Evolutionary conservation across 495 filamentous ascomycete species (phyloP).

Genomic region (Annulohypoxylon stygium): DNA sequence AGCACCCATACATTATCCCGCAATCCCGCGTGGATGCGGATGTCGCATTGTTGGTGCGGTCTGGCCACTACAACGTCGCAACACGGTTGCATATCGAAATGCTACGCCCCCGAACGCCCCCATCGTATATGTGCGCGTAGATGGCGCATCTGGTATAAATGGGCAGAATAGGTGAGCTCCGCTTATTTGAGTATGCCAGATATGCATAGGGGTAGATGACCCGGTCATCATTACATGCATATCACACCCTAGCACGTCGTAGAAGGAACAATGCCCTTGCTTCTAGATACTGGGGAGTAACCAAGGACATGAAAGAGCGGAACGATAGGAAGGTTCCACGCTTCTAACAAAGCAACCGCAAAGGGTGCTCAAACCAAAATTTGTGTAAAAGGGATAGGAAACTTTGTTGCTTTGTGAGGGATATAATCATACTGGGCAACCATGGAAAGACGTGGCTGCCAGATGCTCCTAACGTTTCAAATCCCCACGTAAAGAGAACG

Average conservation of each 20-base stretch:
- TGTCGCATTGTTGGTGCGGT: background rate
- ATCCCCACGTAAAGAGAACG: background rate
- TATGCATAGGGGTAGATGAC: no score
- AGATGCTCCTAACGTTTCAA: background rate
- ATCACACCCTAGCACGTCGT: conserved; percentile 22
- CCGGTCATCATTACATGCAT: conserved; percentile 6
- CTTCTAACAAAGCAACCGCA: conserved; percentile 17
- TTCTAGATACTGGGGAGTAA: conserved; percentile 18
- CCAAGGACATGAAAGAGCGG: conserved; percentile 28
- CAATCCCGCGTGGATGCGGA: background rate
- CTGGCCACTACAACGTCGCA: background rate
- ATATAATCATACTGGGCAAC: conserved; percentile 16
- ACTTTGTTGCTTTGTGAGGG: conserved; percentile 20
- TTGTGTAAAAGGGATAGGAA: conserved; percentile 16
- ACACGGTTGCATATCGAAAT: conserved; percentile 3
- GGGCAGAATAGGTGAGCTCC: background rate
- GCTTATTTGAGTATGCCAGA: background rate
- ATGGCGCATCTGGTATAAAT: background rate
- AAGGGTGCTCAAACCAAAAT: conserved; percentile 23
- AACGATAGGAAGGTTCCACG: background rate
- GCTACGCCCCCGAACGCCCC: background rate
- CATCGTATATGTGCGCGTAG: background rate
- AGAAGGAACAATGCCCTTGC: conserved; percentile 36
- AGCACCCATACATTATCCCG: background rate
- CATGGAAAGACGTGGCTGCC: background rate